Evolutionary conservation across 441 rosid species (phyloP).

Genomic region (Erodium chrysanthum): DNA sequence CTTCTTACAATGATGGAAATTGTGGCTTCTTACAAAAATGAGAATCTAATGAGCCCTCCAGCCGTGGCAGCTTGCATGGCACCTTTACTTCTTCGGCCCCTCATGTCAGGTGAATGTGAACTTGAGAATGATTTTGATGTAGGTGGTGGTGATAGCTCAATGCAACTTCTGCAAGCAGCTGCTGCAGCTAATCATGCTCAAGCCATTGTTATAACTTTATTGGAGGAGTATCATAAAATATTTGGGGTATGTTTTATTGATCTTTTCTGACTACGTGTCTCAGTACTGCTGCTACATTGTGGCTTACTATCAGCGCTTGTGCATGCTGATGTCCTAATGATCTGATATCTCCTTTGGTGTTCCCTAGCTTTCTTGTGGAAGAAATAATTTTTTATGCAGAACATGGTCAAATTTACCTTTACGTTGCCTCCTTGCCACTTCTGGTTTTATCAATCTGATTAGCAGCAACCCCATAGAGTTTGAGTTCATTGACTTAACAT

Average conservation of each 20-base stretch:
- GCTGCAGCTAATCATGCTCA: conserved; percentile 99
- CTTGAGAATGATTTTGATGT: conserved; percentile 76
- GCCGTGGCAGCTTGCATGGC: conserved; percentile 99
- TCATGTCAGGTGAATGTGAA: conserved; percentile 90
- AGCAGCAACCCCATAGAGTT: background rate
- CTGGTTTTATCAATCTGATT: background rate
- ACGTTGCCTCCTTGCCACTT: background rate
- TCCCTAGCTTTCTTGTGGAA: background rate
- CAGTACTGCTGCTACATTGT: background rate
- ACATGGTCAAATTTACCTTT: background rate
- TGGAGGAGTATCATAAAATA: conserved; percentile 77
- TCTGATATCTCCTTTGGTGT: background rate
- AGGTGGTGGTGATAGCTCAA: conserved; percentile 65
- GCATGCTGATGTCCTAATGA: background rate
- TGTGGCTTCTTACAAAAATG: conserved; percentile 65
- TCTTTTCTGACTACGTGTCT: background rate
- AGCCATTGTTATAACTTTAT: conserved; percentile 78
- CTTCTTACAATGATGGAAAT: conserved; percentile 86
- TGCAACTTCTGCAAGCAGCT: conserved; percentile 94
- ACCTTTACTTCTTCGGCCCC: conserved; percentile 98
- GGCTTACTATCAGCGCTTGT: background rate
- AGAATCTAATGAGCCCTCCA: conserved; percentile 86
- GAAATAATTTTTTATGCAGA: background rate
- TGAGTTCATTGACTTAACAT: background rate
- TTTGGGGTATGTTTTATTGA: conserved; percentile 61